Evolutionary conservation across 2,329 filamentous ascomycete species (phyloP), one percentile per base, ranked within the genome.

Genomic region (Claviceps spartinae): DNA sequence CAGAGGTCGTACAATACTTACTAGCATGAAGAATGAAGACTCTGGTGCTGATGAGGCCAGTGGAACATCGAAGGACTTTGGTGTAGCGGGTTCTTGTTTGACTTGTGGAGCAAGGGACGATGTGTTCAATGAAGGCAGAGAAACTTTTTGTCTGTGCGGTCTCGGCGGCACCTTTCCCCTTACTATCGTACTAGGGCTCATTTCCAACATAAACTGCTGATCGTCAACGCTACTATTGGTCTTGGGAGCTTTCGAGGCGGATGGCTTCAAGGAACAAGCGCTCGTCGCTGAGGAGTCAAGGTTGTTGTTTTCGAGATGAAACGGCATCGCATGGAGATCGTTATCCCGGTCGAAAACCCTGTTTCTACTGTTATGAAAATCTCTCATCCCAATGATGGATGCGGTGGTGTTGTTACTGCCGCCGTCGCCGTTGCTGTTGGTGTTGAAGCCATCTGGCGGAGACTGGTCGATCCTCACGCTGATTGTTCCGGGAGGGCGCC

Each of bases 231-330:
- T 64, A 51, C 69, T 60, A 34, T 64, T 59, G 11, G 69, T 65
- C 54, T 71, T 72, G 9, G 67, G 65, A 37, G 65, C 67, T 36
- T 67, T 65, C 30, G 69, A 68, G 9, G 69, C 59, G 1, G 69
- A 67, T 6, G 69, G 69, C 48, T 66, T 68, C 49, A 63, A 66
- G 54, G 65, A 68, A 16, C 62, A 60, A 6, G 50, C 50, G 41
- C 51, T 46, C 8, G 46, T 48, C 16, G 50, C 42, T 16, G 50
- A 6, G 26, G 38, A 8, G 18, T 20, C 16, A 24, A 34, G 50
- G 26, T 22, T 47, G 16, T 26, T 48, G 24, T n/a, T 34, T 18
- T 34, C 36, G 30, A 14, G n/a, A 36, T 2, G 14, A 13, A 30
- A 34, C 4, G 24, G 14, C 24, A 24, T 34, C 5, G n/a, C 16